Conservation (phyloP, 768 basidiomycete genomes). For the Suillus tomentosus region DNA sequence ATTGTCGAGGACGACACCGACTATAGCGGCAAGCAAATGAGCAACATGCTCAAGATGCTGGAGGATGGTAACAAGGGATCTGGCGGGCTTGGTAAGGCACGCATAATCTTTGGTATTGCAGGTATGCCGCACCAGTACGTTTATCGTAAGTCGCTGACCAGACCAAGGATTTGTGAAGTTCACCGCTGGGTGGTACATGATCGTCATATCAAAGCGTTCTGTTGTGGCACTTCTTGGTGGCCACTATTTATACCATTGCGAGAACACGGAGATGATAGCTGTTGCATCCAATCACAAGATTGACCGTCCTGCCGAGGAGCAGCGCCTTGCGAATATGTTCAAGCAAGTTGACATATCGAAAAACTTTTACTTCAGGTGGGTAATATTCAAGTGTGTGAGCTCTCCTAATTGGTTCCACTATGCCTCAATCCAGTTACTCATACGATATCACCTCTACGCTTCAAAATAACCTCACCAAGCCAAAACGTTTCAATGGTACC, state of each 20-base stretch:
- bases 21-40: slow-evolving; percentile 90
- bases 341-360: slow-evolving; percentile 98
- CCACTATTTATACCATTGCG: slow-evolving; percentile 96
- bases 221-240: slow-evolving; percentile 94
- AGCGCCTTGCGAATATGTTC: slow-evolving; percentile 85
- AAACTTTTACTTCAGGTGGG: slow-evolving; percentile 96
- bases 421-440: slow-evolving; percentile 65
- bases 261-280: slow-evolving; percentile 82
- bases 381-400: background rate
- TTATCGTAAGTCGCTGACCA: background rate
- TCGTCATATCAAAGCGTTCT: slow-evolving; percentile 85
- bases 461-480: slow-evolving; percentile 83
- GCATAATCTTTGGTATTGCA: slow-evolving; percentile 80
- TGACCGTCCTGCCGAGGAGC: slow-evolving; percentile 88
- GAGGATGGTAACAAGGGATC: slow-evolving; percentile 91
- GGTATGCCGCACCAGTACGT: slow-evolving; percentile 44
- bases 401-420: slow-evolving; percentile 7
- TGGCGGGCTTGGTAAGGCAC: slow-evolving; percentile 82
- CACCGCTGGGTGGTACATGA: slow-evolving; percentile 95
- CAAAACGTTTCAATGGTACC: slow-evolving; percentile 43
- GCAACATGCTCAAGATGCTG: slow-evolving; percentile 88
- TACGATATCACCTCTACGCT: slow-evolving; percentile 97
- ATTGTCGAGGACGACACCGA: slow-evolving; percentile 87
- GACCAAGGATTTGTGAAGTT: slow-evolving; percentile 81
- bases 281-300: slow-evolving; percentile 79